Base-by-base conservation (phyloP, 257 asterid species). In the Verbascum thapsus region DNA sequence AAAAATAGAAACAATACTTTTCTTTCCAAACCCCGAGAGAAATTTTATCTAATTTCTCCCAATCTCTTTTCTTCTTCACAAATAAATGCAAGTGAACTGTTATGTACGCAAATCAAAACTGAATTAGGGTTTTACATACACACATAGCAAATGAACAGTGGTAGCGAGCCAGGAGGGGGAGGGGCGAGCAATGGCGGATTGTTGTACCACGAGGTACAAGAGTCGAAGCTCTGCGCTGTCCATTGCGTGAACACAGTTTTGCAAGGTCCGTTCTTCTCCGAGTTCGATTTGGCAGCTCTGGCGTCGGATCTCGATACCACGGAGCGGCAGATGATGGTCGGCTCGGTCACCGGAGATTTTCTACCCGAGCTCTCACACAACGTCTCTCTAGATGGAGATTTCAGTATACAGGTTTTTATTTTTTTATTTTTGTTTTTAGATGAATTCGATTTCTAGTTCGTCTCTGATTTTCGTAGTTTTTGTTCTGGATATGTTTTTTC, bases 181-280 rank as follows among this genome's bases (percentile, higher is more conserved):
- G 85, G 76, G 23, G 76, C 76, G 45, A 87, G 90, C 85, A 89
- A 89, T 62, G 96, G 96, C 0, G 98, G 97, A 16, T 70, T 94
- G 91, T 76, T 94, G 95, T 94, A 94, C 95, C 99, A 94, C 66
- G 99, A 94, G 85, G 96, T 94, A 75, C 99, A 94, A 73, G 99
- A 94, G 80, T 90, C 98, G 71, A 90, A 90, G 91, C 95, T 94
- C 19, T 94, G 99, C 79, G 98, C 96, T 3, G 95, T 90, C 69
- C 99, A 94, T 74, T 94, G 99, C 81, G 98, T 90, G 22, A 94
- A 90, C 83, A 88, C 99, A 52, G 98, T 81, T 67, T 67, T 94
- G 85, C 99, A 94, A 69, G 98, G 99, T 4, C 98, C 97, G 0
- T 90, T 90, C 50, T 90, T 94, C 77, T 90, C 99, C 41, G 99